Evolutionary conservation across 139 green algal species (phyloP), one percentile per base, ranked within the genome.

Genomic region (Tetradesmus lagerheimii): DNA sequence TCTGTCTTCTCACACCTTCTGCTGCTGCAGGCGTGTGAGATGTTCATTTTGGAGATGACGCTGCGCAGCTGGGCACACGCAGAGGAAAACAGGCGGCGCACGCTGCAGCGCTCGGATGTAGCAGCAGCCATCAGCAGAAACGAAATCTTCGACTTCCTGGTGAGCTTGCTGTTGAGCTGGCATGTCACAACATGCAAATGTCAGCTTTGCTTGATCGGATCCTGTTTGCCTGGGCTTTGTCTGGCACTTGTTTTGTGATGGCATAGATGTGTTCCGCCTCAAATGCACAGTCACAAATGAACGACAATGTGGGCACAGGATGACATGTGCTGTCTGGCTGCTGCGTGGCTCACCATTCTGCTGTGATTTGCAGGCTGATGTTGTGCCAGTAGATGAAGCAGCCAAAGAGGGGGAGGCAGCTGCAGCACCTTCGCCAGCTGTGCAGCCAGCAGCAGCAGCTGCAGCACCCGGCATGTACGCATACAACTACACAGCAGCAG

Each of bases 41-140:
- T 99, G 94, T 99, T 99, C 93, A 99, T 99, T 47, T 89, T 99
- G 64, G 98, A 99, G 93, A 93, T 99, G 18, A 98, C 96, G 0
- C 87, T 97, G 78, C 93, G 97, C 2, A 95, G 97, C 0, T 99
- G 98, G 98, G 95, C 96, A n/a, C 96, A 99, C 75, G 97, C 96
- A 0, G 96, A 99, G 91, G 98, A 99, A 87, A 98, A 97, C 93
- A 99, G 99, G 93, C 92, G 98, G 6, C 94, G 98, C 41, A 99
- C 98, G 31, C 92, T 99, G 89, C 97, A 99, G 93, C 93, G 97
- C 39, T 98, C 96, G 80, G 98, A 99, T 92, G 96, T 99, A 34
- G 97, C 98, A 12, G 96, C 96, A 0, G 98, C 98, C 78, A 99
- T 99, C 88, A 96, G 95, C 0, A 95, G 95, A 15, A 99, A 96